phyloP scores from a whole-genome alignment of 1,284 basidiomycete species.

The Marasmius fiardii region DNA sequence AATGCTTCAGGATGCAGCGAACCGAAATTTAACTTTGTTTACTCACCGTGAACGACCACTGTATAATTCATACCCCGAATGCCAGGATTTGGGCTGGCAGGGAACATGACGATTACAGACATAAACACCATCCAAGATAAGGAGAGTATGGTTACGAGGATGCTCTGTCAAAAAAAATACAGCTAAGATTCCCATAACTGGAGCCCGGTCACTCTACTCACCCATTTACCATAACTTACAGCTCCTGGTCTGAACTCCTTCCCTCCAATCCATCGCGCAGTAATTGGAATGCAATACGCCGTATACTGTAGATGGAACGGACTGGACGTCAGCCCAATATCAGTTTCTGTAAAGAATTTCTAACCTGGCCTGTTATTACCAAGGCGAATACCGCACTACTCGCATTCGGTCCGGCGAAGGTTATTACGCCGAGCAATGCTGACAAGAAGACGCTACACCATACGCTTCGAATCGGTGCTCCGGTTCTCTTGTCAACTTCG shows the following conservation, averaged over 20 bases:
- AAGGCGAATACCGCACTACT: slow-evolving; percentile 29
- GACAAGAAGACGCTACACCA: slow-evolving; percentile 24
- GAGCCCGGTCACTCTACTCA: slow-evolving; percentile 19
- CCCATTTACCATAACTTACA: slow-evolving; percentile 25
- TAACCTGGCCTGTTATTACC: slow-evolving; percentile 15
- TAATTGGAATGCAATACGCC: slow-evolving; percentile 26
- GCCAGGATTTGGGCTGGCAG: slow-evolving; percentile 16
- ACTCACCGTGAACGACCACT: slow-evolving; percentile 12
- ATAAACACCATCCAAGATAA: slow-evolving; percentile 26
- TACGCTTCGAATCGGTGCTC: slow-evolving; percentile 26
- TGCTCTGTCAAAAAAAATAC: slow-evolving; percentile 19
- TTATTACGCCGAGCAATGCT: slow-evolving; percentile 23
- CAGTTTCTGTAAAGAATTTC: neutral
- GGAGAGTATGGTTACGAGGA: slow-evolving; percentile 21
- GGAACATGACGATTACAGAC: slow-evolving; percentile 25
- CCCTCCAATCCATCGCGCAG: slow-evolving; percentile 20
- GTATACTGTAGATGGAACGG: slow-evolving; percentile 6
- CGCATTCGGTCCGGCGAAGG: slow-evolving; percentile 27
- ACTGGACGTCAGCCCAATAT: neutral
- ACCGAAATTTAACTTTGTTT: neutral
- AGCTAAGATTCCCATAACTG: too few species aligned
- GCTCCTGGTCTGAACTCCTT: slow-evolving; percentile 25
- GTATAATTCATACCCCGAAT: slow-evolving; percentile 25
- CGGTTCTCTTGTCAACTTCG: slow-evolving; percentile 25
- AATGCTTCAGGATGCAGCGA: neutral